These are phyloP conservation scores for Pelagophyceae sp. DNA, from an alignment of 352 stramenopile species.

Conservation along the genomic window DNA sequence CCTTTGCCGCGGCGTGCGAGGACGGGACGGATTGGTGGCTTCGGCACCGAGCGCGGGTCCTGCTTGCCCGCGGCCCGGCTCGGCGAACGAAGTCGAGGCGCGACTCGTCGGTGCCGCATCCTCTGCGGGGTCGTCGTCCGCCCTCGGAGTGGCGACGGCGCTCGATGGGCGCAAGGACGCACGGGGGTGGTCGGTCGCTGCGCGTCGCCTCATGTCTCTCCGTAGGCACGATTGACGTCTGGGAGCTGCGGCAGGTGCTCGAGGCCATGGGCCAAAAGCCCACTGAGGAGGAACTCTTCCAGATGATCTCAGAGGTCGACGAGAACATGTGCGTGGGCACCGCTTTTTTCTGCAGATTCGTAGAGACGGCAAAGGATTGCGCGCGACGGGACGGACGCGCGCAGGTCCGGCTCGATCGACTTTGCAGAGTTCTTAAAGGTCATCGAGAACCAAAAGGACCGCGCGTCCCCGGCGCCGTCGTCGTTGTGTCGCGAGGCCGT, in stretches of 20 bases:
- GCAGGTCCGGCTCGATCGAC: conserved; percentile 86
- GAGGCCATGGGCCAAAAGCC: conserved; percentile 92
- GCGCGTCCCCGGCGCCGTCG: conserved; percentile 39
- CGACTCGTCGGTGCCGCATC: too few relatives aligned
- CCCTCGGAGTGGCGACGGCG: neutral
- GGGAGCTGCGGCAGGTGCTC: conserved; percentile 84
- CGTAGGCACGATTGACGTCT: conserved; percentile 84
- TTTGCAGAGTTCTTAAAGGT: conserved; percentile 93
- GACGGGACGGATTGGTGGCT: too few relatives aligned
- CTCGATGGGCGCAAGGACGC: neutral
- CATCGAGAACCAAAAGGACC: conserved; percentile 91
- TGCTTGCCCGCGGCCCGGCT: too few relatives aligned
- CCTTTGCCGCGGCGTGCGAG: too few relatives aligned
- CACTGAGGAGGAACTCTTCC: conserved; percentile 92
- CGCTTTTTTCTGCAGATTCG: too few relatives aligned
- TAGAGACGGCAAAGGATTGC: too few relatives aligned
- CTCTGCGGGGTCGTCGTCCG: too few relatives aligned
- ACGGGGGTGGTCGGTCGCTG: neutral
- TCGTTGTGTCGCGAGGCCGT: neutral
- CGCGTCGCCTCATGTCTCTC: conserved; percentile 37
- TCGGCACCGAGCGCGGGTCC: neutral
- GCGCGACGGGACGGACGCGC: too few relatives aligned
- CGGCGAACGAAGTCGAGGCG: too few relatives aligned
- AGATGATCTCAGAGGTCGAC: conserved; percentile 67
- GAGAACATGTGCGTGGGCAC: too few relatives aligned